Evolutionary conservation across 208 protist species (phyloP), one percentile per base, ranked within the genome.

Genomic region (Acanthamoeba royreba): DNA sequence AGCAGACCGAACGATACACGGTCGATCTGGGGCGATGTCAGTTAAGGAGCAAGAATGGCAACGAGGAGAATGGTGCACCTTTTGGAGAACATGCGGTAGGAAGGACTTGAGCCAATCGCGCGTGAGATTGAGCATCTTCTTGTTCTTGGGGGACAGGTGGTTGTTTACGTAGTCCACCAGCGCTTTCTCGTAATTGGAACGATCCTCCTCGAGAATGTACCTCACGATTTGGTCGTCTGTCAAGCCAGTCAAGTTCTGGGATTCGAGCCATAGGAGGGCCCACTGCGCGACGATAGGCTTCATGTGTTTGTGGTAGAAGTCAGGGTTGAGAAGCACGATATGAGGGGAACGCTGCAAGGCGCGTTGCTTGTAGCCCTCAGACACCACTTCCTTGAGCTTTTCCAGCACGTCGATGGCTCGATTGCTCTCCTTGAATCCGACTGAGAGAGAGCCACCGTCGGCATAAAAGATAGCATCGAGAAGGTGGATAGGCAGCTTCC

Each of bases 1-100:
- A 99, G 92, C 17, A 99, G 86, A 38, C 98, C 98, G 90, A 98
- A 99, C 83, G 98, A 97, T 72, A 99, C 98, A 38, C 98, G 98
- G 93, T 99, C 96, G 92, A 99, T 98, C 96, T 99, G 28, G 42
- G 79, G 28, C 43, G 53, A 79, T 40, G 28, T 40, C 13, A 11
- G 66, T 43, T 11, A 11, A 31, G 11, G 35, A 79, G 17, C 28
- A 43, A n/a, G 35, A 79, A 43, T 79, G 66, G n/a, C 15, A 11
- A 79, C 13, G n/a, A n/a, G 35, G 35, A 83, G 40, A 33, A 33
- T 1, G 74, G 55, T 66, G 8, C 55, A 91, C 85, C 85, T 93
- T 93, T 46, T 96, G 90, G 28, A 99, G 95, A 22, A 98, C 97
- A 94, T 99, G 98, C 28, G 98, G 98, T 42, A 99, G 96, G 58